These are phyloP conservation scores for Xylaria sp. DNA, from an alignment of 2,329 filamentous ascomycete species.

Conservation along the genomic window DNA sequence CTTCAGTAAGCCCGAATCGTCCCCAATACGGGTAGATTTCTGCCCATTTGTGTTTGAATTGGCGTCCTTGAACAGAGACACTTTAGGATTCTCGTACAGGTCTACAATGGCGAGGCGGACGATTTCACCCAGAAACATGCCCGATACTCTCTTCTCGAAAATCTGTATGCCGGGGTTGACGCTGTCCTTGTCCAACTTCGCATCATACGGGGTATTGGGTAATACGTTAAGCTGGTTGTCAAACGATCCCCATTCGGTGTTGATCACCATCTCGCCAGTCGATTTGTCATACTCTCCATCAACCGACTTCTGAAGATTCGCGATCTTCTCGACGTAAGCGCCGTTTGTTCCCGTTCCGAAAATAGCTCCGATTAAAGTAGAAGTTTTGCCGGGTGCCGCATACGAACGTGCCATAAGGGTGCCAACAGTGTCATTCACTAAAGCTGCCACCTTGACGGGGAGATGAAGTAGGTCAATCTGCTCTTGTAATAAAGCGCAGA, in stretches of 20 bases:
- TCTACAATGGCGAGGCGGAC: slow-evolving; percentile 77
- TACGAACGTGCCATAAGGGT: slow-evolving; percentile 98
- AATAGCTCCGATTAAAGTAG: slow-evolving; percentile 91
- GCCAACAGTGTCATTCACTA: slow-evolving; percentile 97
- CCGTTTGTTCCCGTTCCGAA: slow-evolving; percentile 98
- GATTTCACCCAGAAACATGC: slow-evolving; percentile 98
- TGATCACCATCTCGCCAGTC: slow-evolving; percentile 95
- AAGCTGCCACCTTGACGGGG: slow-evolving; percentile 90
- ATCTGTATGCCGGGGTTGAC: slow-evolving; percentile 95
- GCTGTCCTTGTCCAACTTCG: slow-evolving; percentile 75
- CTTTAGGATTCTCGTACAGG: slow-evolving; percentile 69
- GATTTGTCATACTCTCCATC: slow-evolving; percentile 74
- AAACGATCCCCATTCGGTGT: slow-evolving; percentile 98
- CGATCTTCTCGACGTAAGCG: slow-evolving; percentile 91
- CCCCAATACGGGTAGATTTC: slow-evolving; percentile 68
- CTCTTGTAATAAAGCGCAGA: slow-evolving; percentile 84
- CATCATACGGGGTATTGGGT: slow-evolving; percentile 84
- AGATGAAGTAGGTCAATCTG: slow-evolving; percentile 88
- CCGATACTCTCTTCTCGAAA: slow-evolving; percentile 98
- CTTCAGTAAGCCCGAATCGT: slow-evolving; percentile 71
- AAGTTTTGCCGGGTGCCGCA: slow-evolving; percentile 84
- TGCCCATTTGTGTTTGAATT: slow-evolving; percentile 74
- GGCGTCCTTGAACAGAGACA: slow-evolving; percentile 77
- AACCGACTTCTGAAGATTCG: slow-evolving; percentile 80
- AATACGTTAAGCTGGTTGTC: slow-evolving; percentile 91